A percentile compares a stretch with the other conserved stretches of the same genome.
Conservation (phyloP, 2,329 filamentous ascomycete species). For the Monosporascus ibericus region DNA sequence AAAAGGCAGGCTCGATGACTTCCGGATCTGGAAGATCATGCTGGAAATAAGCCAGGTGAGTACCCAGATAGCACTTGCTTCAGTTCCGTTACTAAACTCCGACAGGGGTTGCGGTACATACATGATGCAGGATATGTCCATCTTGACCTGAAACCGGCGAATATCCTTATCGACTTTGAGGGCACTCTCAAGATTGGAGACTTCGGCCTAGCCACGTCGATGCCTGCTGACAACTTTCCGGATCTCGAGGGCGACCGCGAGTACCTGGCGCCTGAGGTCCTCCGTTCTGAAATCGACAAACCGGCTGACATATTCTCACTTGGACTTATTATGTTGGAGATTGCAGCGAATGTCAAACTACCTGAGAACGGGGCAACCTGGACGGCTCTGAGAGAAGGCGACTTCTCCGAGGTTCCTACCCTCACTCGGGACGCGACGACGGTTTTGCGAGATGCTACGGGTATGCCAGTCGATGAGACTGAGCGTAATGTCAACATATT, state of each 20-base stretch:
- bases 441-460: constrained; percentile 68
- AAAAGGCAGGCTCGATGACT: constrained; percentile 87
- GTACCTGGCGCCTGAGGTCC: constrained; percentile 91
- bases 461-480: constrained; percentile 51
- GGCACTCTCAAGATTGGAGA: constrained; percentile 80
- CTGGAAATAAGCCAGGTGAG: constrained; percentile 78
- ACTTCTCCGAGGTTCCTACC: constrained; percentile 82
- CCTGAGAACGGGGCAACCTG: constrained; percentile 90
- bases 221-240: constrained; percentile 69
- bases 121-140: constrained; percentile 84
- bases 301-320: constrained; percentile 91
- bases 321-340: constrained; percentile 90
- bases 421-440: constrained; percentile 72
- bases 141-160: constrained; percentile 79
- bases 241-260: constrained; percentile 93
- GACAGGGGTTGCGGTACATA: constrained; percentile 79
- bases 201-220: constrained; percentile 74
- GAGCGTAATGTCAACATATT: constrained; percentile 30
- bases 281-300: constrained; percentile 80
- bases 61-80: constrained; percentile 23
- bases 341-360: constrained; percentile 86
- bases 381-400: constrained; percentile 82
- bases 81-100: background rate
- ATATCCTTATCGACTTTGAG: constrained; percentile 75
- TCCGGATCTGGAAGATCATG: constrained; percentile 97